Base-by-base conservation (phyloP, 1,284 basidiomycete species). In the Trametes sp. region DNA sequence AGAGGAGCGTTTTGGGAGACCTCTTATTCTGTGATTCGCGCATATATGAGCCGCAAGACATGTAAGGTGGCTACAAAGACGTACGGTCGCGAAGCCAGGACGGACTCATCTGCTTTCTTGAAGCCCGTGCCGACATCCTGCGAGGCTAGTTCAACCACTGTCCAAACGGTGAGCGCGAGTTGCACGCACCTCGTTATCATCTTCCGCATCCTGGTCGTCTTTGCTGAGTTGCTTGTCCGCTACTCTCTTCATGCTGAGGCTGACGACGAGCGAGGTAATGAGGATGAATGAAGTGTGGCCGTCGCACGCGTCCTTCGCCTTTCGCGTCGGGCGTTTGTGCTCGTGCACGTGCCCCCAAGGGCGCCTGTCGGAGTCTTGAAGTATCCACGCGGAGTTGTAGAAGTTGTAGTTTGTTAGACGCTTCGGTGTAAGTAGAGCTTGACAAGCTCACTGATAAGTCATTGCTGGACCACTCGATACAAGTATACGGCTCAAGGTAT, bases 221-320 rank as follows among this genome's bases (percentile, higher is more conserved):
- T 87, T 92, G 14, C 84, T 82, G 38, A 92, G 72, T 70, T 95
- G 89, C 63, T 80, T 85, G 53, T 93, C 91, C 70, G 92, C 93
- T 58, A 81, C 83, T 73, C 92, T 85, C 78, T 94, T 94, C 82
- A 90, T 90, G 69, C 63, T 62, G 45, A 16, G 16, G 4, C 21
- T 4, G 38, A 24, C 35, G 29, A 28, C 19, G 36, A 21, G 42
- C n/a, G 23, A 9, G 13, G n/a, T 16, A 42, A 11, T 19, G 23
- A 45, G 28, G 31, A 28, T 41, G 38, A 23, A 19, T 24, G n/a
- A 19, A 44, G 38, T 14, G 19, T 53, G 41, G 44, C 14, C 50
- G 33, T 46, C 24, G 59, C 59, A 50, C 59, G 53, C 48, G 53
- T 51, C 48, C 54, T 61, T 44, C 54, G 49, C 54, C 54, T 41